phyloP scores from a whole-genome alignment of 768 basidiomycete species.

The Leccinum longicurvipes region DNA sequence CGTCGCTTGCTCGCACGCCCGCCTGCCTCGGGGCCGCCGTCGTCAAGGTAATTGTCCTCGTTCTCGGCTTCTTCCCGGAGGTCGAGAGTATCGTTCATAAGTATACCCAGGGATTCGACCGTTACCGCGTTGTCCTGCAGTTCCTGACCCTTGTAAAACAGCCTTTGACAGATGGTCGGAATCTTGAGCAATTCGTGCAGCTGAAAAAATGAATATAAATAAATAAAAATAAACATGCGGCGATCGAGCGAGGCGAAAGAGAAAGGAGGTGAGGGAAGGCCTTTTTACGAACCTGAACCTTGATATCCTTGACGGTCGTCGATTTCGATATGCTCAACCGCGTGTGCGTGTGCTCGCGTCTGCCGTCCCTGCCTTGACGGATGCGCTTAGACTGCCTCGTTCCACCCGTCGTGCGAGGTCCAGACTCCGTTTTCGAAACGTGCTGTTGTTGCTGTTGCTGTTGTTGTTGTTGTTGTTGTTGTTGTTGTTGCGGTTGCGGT shows the following conservation, averaged over 20 bases:
- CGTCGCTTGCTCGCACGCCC: constrained; percentile 39
- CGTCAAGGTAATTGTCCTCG: constrained; percentile 46
- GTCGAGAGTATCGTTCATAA: constrained; percentile 64
- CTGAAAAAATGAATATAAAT: constrained; percentile 32
- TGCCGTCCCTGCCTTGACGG: constrained; percentile 47
- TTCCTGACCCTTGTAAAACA: constrained; percentile 61
- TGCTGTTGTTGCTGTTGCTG: constrained; percentile 1
- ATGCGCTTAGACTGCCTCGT: constrained; percentile 70
- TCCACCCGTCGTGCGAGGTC: constrained; percentile 40
- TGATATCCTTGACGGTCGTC: constrained; percentile 77
- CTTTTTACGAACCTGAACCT: constrained; percentile 53
- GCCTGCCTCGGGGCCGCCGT: constrained; percentile 38
- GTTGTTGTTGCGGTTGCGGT: not conserved
- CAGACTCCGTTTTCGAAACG: constrained; percentile 28
- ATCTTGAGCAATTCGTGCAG: constrained; percentile 60
- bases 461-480: not conserved
- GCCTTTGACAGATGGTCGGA: constrained; percentile 72
- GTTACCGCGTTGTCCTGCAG: constrained; percentile 56
- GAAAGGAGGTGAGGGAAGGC: not conserved
- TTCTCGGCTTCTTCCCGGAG: constrained; percentile 62
- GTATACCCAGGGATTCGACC: constrained; percentile 51
- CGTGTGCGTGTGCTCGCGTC: constrained; percentile 47
- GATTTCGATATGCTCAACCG: constrained; percentile 56
- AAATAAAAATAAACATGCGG: not conserved
- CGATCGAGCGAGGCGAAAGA: not conserved